Base-by-base conservation (phyloP, 805 yeast genomes). In the Candida vartiovaarae region DNA sequence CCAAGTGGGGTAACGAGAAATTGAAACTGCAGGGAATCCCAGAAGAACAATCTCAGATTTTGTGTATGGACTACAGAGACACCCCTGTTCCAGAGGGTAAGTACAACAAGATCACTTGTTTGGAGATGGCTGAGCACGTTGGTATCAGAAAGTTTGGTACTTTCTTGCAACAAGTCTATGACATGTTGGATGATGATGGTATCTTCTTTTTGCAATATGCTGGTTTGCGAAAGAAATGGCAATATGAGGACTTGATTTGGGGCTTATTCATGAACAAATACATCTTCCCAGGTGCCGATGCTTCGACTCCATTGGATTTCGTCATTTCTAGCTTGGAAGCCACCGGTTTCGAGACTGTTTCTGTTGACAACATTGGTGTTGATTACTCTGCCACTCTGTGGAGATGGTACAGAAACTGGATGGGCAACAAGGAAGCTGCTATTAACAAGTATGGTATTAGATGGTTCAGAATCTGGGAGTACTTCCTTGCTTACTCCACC, bases 271-370 rank as follows among this genome's bases (percentile, higher is more conserved):
- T 88, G 96, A 88, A 89, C 79, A 88, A 86, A 73, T 88, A 86
- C 68, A 83, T 88, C 62, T 88, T 88, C 87, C 96, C 96, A 36
- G 96, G 96, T 67, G 96, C 96, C 41, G 96, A 88, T 69, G 96
- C 96, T 39, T 86, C 95, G 6, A 89, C 96, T 45, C 96, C 96
- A 33, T 75, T 89, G 55, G 87, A 87, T 47, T 89, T 85, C 60
- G 91, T 87, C 51, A 72, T 81, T 48, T 76, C 83, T 50, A 70
- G 76, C 49, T 76, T 88, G 61, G 96, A 88, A 70, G 81, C 78
- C 34, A 78, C 83, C 46, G 95, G 95, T 3, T 88, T 88, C 61
- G 96, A 88, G 71, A 78, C 86, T 54, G 89, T 81, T 42, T 72
- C 83, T 36, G 67, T 85, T 46, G 96, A 88, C 65, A 88, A 84